Evolutionary conservation across 169 alveolate genomes (phyloP), one percentile per base, ranked within the genome.

Genomic region (Plasmodium chabaudi): DNA sequence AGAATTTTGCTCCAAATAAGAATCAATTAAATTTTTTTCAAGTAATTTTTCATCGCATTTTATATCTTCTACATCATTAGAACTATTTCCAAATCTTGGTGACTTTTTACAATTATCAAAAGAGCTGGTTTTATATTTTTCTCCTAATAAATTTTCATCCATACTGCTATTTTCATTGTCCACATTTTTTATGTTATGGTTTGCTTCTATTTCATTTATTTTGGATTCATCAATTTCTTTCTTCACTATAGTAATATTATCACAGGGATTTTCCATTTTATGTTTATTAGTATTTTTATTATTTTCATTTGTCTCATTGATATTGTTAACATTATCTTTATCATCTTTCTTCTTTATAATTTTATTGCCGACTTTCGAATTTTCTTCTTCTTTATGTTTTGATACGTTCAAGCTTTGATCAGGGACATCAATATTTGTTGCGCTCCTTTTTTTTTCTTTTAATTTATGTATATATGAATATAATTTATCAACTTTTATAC

Each of bases 11-110:
- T 68, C 57, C 19, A 23, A 49, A n/a, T 34, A 34, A 9, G 7
- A 25, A 57, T 63, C 75, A 19, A 9, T n/a, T 59, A 59, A 72
- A 17, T 7, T 49, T 1, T 51, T 13, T 6, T 44, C 53, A 25
- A 10, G 27, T 1, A 49, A 47, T 64, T 61, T 53, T 42, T 44
- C 27, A 68, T 68, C 47, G 12, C 68, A 13, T 23, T 53, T 69
- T 51, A 59, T 63, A 69, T 13, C 15, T 13, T 77, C 64, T 5
- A 23, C 27, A 51, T 77, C 65, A 47, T 74, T 63, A 21, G 42
- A 23, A 60, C 88, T 77, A 44, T 77, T 63, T 2, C 88, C 88
- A 77, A 77, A 77, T 46, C 79, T 13, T 7, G 88, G 88, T n/a
- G 88, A 77, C 2, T 15, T 13, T n/a, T 64, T 77, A 55, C n/a